Base-by-base conservation (phyloP, 495 filamentous ascomycete genomes). In the Podospora comata region DNA sequence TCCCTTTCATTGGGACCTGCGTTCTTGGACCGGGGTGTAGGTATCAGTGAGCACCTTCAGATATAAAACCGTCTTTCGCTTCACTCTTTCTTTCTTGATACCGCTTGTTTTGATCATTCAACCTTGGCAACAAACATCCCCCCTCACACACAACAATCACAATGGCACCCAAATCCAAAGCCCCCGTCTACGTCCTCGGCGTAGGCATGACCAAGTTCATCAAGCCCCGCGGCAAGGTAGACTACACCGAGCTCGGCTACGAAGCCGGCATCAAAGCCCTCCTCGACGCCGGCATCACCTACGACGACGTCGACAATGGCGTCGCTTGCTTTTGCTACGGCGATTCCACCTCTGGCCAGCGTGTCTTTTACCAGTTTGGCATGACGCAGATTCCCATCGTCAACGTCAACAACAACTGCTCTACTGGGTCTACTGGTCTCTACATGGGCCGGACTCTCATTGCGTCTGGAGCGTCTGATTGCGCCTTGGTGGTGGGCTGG, bases 181-280 rank as follows among this genome's bases (percentile, higher is more conserved):
- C 79, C 66, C 81, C 81, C 5, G 77, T 77, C 72, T 98, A 97
- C 83, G 92, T 98, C 76, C 87, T 98, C 44, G 94, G 94, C 81
- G 94, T 98, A 71, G 94, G 94, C 79, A 94, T 98, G 89, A 99
- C 95, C 81, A 96, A 96, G 79, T 99, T 99, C 86, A 92, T 97
- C 85, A 99, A 98, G 84, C 95, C 95, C 3, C 87, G 94, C 26
- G 93, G 93, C 75, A 94, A 95, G 79, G 91, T 93, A 66, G 90
- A 93, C 78, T 93, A 94, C 78, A 90, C 90, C 0, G 90, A 97
- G 77, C 87, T 97, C 6, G 95, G 95, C 65, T 97, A 93, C 78
- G 94, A 97, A 81, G 94, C 95, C 4, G 94, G 93, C 68, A 85
- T 97, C 76, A 98, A 99, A 78, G 95, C 95, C 61, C 88, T 99